Base-by-base conservation (phyloP, 805 yeast species). In the Metschnikowia chrysomelidarum region DNA sequence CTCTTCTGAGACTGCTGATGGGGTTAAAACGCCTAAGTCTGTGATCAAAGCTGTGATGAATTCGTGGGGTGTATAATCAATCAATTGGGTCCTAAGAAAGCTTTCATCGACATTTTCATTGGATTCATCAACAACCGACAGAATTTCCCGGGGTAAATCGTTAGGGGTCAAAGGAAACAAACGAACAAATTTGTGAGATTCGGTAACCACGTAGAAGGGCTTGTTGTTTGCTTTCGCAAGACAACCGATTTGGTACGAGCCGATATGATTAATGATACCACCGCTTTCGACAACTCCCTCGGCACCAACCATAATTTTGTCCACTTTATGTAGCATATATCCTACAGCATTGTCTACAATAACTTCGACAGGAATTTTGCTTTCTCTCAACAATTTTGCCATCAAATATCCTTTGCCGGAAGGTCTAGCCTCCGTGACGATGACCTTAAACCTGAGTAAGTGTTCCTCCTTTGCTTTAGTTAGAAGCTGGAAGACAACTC, bases 221-320 rank as follows among this genome's bases (percentile, higher is more conserved):
- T 87, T 91, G 56, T 87, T 84, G 42, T 95, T 85, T 40, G 83
- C 80, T 50, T 85, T 82, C 3, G 98, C 96, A 40, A 93, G 65
- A 29, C 93, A 91, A 24, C 97, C 97, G 31, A 91, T 82, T 54
- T 93, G 96, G 60, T 87, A 93, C 2, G 95, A 82, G 5, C 99
- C 99, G 43, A 93, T 81, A 49, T 85, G 89, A 61, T 93, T 93
- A 49, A 93, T 91, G 30, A 94, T 87, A 21, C 99, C 99, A 38
- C 99, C 99, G 57, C 94, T 83, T 66, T 93, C 99, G 3, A 96
- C 95, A 3, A 93, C 99, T 49, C 99, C 99, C 62, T 93, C 98
- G 1, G 98, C 98, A 36, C 99, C 99, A 47, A 93, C 93, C 46
- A 93, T 75, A 4, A 93, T 85, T 60, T 93, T 91, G 64, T 91